Base-by-base conservation (phyloP, 1,284 basidiomycete genomes). In the Apiotrichum gamsii region DNA sequence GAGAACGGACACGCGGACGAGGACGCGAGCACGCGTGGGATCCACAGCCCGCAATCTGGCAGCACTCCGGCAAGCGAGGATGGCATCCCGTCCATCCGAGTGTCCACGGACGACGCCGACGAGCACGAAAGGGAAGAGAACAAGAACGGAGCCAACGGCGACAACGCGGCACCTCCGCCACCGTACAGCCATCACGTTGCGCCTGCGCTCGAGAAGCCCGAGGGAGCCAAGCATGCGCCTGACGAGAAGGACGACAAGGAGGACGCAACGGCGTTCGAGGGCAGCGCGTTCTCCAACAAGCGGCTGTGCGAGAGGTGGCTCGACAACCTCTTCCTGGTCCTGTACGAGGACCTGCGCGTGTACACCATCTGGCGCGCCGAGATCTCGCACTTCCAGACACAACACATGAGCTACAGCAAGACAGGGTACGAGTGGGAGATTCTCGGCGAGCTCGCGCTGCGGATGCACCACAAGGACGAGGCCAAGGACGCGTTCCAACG, bases 291-390 rank as follows among this genome's bases (percentile, higher is more conserved):
- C 72, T 90, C 83, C 62, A 96, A 93, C 72, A 98, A 98, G 76
- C 79, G 95, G 29, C 74, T 99, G 24, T 98, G 95, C 68, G 94
- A 98, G 68, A 79, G 95, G 40, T 98, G 94, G 94, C 77, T 99
- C 43, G 66, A 97, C 69, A 98, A 98, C 62, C 72, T 98, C 46
- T 98, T 98, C 75, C 93, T 98, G 90, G 91, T 97, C 2, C 76
- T 97, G 4, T 97, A 97, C 69, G 93, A 97, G 85, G 94, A 98
- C 67, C 76, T 98, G 40, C 83, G 95, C n/a, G 88, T 98, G 11
- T 98, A 94, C 84, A 98, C 95, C 0, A 98, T 98, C 65, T 99
- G 95, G 83, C 82, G 94, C 18, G 94, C 95, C 4, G 95, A 98
- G 67, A 86, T 97, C n/a, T 90, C 90, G 1, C 94, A 99, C 67